These are phyloP conservation scores for Penicilliopsis zonata DNA, from an alignment of 495 filamentous ascomycete genomes.

Conservation along the genomic window DNA sequence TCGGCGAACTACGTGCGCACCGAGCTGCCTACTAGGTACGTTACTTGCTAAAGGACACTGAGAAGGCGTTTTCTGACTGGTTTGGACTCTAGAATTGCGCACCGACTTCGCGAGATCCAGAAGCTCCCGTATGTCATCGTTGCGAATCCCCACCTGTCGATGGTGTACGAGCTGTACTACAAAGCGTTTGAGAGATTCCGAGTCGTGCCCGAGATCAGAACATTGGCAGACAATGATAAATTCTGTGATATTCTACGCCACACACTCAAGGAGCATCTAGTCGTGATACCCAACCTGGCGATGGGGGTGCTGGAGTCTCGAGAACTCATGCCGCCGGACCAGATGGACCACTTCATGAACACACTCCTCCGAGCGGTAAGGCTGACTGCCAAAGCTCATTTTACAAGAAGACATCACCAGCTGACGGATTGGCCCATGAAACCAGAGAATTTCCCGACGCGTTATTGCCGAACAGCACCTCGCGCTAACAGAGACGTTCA, in stretches of 20 bases:
- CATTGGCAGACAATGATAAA: conserved; percentile 77
- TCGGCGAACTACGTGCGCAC: conserved; percentile 96
- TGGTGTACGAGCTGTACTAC: conserved; percentile 96
- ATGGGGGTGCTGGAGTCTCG: conserved; percentile 88
- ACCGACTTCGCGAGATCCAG: conserved; percentile 95
- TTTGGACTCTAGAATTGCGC: conserved; percentile 51
- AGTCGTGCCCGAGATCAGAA: conserved; percentile 70
- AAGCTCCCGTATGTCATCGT: conserved; percentile 91
- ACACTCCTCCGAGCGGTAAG: conserved; percentile 79
- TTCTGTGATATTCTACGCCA: conserved; percentile 73
- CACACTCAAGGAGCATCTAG: conserved; percentile 76
- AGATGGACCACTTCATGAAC: conserved; percentile 92
- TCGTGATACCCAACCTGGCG: conserved; percentile 84
- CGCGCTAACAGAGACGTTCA: conserved; percentile 91
- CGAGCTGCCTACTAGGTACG: conserved; percentile 78
- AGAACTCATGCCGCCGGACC: conserved; percentile 60
- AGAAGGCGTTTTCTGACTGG: background rate
- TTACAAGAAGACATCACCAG: no score
- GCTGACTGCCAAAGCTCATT: no score
- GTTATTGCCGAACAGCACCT: conserved; percentile 98
- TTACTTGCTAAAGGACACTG: no score
- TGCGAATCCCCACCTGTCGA: conserved; percentile 83
- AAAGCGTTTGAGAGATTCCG: conserved; percentile 86
- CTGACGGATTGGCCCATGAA: no score
- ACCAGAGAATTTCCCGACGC: conserved; percentile 78